Percentiles rank a stretch among this genome's conserved stretches.
These are phyloP conservation scores for Sporothrix curviconia DNA, from an alignment of 2,329 filamentous ascomycete species.

Conservation along the genomic window DNA sequence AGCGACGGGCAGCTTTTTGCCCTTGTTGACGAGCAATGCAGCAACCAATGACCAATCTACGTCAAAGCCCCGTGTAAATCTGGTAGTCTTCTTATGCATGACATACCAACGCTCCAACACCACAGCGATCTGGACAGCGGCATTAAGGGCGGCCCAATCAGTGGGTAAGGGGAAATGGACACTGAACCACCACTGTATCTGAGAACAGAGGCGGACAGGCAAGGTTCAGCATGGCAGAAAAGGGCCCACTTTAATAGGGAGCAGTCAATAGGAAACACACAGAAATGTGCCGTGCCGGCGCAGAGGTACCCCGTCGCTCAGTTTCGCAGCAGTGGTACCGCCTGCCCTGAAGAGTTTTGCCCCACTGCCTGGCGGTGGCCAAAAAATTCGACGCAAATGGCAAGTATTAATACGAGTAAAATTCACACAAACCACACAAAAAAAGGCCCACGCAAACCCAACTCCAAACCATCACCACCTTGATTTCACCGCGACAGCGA, in stretches of 20 bases:
- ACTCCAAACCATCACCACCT: conserved; percentile 1
- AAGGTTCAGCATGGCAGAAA: too few relatives aligned
- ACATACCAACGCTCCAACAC: too few relatives aligned
- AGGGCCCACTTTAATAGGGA: not conserved
- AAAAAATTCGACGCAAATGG: conserved; percentile 17
- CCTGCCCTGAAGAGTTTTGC: conserved; percentile 5
- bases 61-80: too few relatives aligned
- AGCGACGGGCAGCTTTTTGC: not conserved
- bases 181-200: not conserved
- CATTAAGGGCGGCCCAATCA: not conserved
- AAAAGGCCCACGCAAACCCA: conserved; percentile 10
- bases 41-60: not conserved
- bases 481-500: too few relatives aligned
- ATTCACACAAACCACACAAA: conserved; percentile 13
- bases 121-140: not conserved
- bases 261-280: not conserved
- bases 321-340: not conserved
- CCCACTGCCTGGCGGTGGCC: conserved; percentile 15
- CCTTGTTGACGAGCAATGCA: conserved; percentile 3
- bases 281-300: not conserved
- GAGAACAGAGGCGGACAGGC: too few relatives aligned
- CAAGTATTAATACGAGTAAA: conserved; percentile 9
- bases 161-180: too few relatives aligned
- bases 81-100: too few relatives aligned
- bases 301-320: not conserved